Base-by-base conservation (phyloP, 2,329 filamentous ascomycete genomes). In the Eutypa lata region DNA sequence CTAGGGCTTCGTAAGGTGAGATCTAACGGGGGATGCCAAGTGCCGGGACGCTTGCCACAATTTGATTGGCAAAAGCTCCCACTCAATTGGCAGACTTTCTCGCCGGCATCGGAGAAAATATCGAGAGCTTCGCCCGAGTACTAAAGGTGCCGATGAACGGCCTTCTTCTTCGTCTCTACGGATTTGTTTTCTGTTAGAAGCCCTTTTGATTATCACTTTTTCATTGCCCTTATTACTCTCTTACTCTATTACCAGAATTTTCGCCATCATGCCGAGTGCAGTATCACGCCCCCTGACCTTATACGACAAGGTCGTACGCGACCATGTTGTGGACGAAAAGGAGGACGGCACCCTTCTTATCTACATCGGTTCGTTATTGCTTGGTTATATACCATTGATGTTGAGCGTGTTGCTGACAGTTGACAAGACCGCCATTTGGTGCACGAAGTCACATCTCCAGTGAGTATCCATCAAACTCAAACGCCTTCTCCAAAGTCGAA, bases 391-490 rank as follows among this genome's bases (percentile, higher is more conserved):
- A 44, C n/a, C n/a, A n/a, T n/a, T n/a, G n/a, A n/a, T n/a, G n/a
- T 57, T 62, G 35, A 13, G 14, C 21, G 18, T 44, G 50, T 64
- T 49, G 22, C 48, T 37, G 45, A 42, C 46, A 19, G 59, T 52
- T 48, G 49, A 45, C 53, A 65, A 92, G 91, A 96, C 76, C 84
- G 94, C 72, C 94, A 99, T 80, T 82, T 99, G 57, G 92, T 97
- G 57, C 94, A 99, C 72, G 94, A 99, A 80, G 94, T 99, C 71
- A 99, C 94, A 65, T 97, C 93, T 65, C 94, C 94, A 58, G 89
- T 91, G 82, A 69, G 87, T 73, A 56, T 26, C 42, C 22, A 22
- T 3, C 24, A 45, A 49, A 49, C 47, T 47, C 37, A 18, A 49
- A 42, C 37, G n/a, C n/a, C n/a, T n/a, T n/a, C n/a, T 16, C n/a